These are phyloP conservation scores for Zelopaecilomyces penicillatus DNA, from an alignment of 2,329 filamentous ascomycete genomes.

Conservation along the genomic window DNA sequence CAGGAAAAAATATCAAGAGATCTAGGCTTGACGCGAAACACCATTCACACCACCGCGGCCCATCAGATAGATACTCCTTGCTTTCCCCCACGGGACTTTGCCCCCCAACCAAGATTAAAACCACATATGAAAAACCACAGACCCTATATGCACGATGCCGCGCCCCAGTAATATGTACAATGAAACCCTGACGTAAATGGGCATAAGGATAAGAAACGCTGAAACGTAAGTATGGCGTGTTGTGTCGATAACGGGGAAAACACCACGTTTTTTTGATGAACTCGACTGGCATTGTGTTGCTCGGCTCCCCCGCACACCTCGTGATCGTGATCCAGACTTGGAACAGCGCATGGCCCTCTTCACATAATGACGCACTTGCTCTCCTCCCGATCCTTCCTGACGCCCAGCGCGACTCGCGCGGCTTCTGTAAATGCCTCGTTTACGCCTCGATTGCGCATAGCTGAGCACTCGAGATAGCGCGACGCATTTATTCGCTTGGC, in stretches of 20 bases:
- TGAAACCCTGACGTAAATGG: slow-evolving; percentile 6
- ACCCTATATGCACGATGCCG: slow-evolving; percentile 3
- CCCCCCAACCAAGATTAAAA: slow-evolving; percentile 8
- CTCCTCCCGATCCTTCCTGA: slow-evolving; percentile 57
- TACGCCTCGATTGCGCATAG: slow-evolving; percentile 94
- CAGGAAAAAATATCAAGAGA: slow-evolving; percentile 1
- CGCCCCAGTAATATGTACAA: slow-evolving; percentile 10
- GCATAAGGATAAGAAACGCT: slow-evolving; percentile 5
- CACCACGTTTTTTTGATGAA: not conserved
- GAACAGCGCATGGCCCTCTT: slow-evolving; percentile 6
- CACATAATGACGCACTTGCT: slow-evolving; percentile 55
- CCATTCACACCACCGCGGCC: slow-evolving; percentile 3
- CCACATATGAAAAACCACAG: slow-evolving; percentile 4
- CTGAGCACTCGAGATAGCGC: slow-evolving; percentile 95
- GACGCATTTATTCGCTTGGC: slow-evolving; percentile 86
- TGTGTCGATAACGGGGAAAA: not conserved
- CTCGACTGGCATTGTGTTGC: slow-evolving; percentile 5
- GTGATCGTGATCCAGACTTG: too few species aligned
- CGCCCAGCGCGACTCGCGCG: slow-evolving; percentile 78
- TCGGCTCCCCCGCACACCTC: too few species aligned
- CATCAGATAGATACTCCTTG: slow-evolving; percentile 3
- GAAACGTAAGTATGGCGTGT: not conserved
- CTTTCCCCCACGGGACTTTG: slow-evolving; percentile 2
- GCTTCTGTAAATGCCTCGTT: slow-evolving; percentile 99
- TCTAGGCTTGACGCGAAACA: slow-evolving; percentile 4